phyloP scores from a whole-genome alignment of 2,329 filamentous ascomycete genomes.

The Teratosphaeriaceae sp. region DNA sequence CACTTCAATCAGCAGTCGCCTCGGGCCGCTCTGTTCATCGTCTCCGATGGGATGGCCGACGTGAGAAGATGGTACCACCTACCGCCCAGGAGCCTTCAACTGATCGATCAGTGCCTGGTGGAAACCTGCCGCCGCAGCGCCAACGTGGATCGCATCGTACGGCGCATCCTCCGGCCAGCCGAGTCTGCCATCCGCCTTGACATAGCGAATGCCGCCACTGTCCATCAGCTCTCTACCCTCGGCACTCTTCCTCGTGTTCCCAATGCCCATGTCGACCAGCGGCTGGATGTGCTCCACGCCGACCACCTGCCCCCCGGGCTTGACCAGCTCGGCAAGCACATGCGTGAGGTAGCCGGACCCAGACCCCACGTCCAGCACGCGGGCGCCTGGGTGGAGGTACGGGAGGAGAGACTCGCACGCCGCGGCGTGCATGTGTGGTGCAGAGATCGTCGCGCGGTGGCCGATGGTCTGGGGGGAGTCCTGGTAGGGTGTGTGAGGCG shows the following conservation, averaged over 20 bases:
- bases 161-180: conserved; percentile 43
- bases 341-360: conserved; percentile 72
- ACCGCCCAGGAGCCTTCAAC: conserved; percentile 67
- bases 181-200: conserved; percentile 59
- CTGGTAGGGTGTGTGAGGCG: conserved; percentile 63
- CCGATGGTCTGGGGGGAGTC: conserved; percentile 66
- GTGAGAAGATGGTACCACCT: conserved; percentile 12
- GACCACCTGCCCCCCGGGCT: conserved; percentile 37
- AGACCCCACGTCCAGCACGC: conserved; percentile 44
- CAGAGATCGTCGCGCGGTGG: conserved; percentile 61
- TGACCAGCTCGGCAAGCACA: conserved; percentile 72
- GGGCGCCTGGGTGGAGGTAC: conserved; percentile 46
- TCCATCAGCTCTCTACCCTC: conserved; percentile 52
- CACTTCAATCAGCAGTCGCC: conserved; percentile 8
- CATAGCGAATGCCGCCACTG: conserved; percentile 59
- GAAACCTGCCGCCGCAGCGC: conserved; percentile 70
- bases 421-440: conserved; percentile 65
- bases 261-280: conserved; percentile 34
- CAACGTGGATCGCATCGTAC: conserved; percentile 95
- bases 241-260: conserved; percentile 39
- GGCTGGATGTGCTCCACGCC: conserved; percentile 46
- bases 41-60: too few relatives aligned
- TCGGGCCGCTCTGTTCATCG: too few relatives aligned
- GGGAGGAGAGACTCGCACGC: conserved; percentile 58
- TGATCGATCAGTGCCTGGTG: conserved; percentile 70